These are phyloP conservation scores for Irpex lacteus DNA, from an alignment of 1,284 basidiomycete genomes.

Conservation along the genomic window DNA sequence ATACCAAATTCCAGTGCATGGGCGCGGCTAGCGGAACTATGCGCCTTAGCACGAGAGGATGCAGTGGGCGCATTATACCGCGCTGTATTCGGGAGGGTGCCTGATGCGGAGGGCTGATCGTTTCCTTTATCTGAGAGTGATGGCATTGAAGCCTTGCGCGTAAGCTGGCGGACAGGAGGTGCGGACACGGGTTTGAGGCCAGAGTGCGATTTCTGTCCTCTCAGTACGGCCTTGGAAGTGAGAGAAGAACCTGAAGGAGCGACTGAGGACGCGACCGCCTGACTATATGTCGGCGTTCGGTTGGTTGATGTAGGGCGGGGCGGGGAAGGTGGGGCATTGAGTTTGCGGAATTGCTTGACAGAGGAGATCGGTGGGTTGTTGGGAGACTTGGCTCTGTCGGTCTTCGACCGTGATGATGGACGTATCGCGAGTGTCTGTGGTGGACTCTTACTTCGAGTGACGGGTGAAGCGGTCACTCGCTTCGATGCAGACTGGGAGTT, in stretches of 20 bases:
- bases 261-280: constrained; percentile 47
- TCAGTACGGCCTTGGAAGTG: constrained; percentile 64
- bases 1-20: constrained; percentile 58
- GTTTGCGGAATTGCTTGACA: constrained; percentile 60
- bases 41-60: constrained; percentile 72
- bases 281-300: constrained; percentile 56
- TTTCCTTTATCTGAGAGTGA: constrained; percentile 60
- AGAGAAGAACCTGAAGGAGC: constrained; percentile 52
- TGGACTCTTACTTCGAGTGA: constrained; percentile 47
- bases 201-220: constrained; percentile 77
- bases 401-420: constrained; percentile 58
- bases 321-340: constrained; percentile 52
- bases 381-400: constrained; percentile 68
- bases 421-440: constrained; percentile 44
- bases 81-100: constrained; percentile 34
- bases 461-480: constrained; percentile 33
- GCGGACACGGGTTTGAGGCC: constrained; percentile 72
- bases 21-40: constrained; percentile 59
- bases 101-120: constrained; percentile 55
- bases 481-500: constrained; percentile 47
- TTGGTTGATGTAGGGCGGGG: constrained; percentile 51
- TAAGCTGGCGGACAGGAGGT: constrained; percentile 55
- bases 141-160: constrained; percentile 74
- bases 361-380: constrained; percentile 64
- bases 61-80: constrained; percentile 76